Percentiles rank a stretch among this genome's conserved stretches.
Conservation (phyloP, 768 basidiomycete species). For the Fistulinella prunicolor region DNA sequence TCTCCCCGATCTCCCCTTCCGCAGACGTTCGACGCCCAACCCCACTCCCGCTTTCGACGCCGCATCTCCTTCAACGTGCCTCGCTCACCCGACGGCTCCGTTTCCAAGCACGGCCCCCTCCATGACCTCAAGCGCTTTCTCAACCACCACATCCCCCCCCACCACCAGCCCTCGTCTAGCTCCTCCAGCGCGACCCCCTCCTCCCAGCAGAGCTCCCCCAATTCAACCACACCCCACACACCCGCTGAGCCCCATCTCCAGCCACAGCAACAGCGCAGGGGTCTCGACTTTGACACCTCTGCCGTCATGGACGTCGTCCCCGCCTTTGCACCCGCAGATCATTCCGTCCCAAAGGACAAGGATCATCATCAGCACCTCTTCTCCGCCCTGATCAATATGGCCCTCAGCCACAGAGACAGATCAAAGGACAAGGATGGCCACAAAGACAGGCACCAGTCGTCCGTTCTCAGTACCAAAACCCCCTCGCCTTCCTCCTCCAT, state of each 20-base stretch:
- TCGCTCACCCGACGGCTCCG: slow-evolving; percentile 13
- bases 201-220: slow-evolving; percentile 27
- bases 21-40: slow-evolving; percentile 5
- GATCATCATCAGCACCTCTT: slow-evolving; percentile 28
- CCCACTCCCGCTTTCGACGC: slow-evolving; percentile 29
- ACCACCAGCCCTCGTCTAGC: slow-evolving; percentile 25
- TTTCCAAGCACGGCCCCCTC: slow-evolving; percentile 61
- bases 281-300: slow-evolving; percentile 36
- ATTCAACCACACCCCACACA: slow-evolving; percentile 23
- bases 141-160: slow-evolving; percentile 81
- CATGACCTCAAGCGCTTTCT: slow-evolving; percentile 95
- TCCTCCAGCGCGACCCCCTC: slow-evolving; percentile 24
- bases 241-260: slow-evolving; percentile 32
- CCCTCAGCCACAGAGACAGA: slow-evolving; percentile 32
- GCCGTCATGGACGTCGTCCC: slow-evolving; percentile 32
- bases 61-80: slow-evolving; percentile 29
- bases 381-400: slow-evolving; percentile 34
- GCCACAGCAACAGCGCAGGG: slow-evolving; percentile 36
- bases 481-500: slow-evolving; percentile 33
- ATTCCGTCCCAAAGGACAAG: slow-evolving; percentile 20
- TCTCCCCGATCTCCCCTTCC: neutral
- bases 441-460: slow-evolving; percentile 10
- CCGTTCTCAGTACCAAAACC: slow-evolving; percentile 19
- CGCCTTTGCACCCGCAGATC: slow-evolving; percentile 19
- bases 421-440: slow-evolving; percentile 17